phyloP scores from a whole-genome alignment of 768 basidiomycete genomes.

The Suillus occidentalis region DNA sequence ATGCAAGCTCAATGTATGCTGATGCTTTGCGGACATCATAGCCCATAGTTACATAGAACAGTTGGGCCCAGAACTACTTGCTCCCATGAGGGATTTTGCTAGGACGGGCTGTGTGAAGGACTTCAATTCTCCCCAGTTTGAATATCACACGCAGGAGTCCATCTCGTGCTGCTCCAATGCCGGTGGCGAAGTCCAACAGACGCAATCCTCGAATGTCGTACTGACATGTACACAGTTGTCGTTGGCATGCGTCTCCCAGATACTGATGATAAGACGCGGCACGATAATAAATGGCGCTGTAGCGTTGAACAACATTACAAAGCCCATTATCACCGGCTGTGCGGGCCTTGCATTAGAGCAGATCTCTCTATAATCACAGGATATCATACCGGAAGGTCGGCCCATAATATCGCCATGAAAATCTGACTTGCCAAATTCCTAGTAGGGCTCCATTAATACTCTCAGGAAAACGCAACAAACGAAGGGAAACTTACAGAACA shows the following conservation, averaged over 20 bases:
- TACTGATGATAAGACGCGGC: background rate
- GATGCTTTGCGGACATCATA: background rate
- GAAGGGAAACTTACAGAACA: background rate
- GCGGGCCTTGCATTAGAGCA: background rate
- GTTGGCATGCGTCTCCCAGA: background rate
- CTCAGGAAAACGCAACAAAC: background rate
- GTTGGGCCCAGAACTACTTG: background rate
- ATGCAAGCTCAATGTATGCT: background rate
- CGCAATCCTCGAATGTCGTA: background rate
- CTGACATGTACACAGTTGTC: background rate
- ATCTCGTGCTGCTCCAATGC: background rate
- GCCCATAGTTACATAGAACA: background rate
- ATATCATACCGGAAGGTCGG: background rate
- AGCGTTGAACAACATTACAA: background rate
- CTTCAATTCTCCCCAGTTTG: background rate
- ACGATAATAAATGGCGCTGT: background rate
- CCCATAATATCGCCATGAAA: background rate
- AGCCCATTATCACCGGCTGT: background rate
- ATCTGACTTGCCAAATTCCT: background rate
- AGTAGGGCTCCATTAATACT: background rate
- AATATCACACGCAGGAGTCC: background rate
- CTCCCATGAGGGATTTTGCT: background rate
- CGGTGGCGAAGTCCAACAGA: background rate
- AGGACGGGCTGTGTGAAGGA: background rate
- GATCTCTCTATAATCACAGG: background rate